phyloP scores from a whole-genome alignment of 1,284 basidiomycete species.

The Malassezia psittaci region DNA sequence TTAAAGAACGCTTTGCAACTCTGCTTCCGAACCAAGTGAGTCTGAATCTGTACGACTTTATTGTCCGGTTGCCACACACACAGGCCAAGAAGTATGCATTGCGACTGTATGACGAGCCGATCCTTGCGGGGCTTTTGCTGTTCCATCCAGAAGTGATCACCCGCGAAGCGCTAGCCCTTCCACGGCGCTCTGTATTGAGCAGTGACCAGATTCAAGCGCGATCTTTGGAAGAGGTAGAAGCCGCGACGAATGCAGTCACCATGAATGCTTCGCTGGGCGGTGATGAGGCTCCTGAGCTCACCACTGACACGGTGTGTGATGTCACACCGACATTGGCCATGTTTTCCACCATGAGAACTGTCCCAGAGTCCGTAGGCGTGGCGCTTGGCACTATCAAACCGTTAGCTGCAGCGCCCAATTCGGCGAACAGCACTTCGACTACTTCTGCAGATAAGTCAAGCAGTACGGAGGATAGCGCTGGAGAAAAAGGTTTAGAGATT shows the following conservation, averaged over 20 bases:
- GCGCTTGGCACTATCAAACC: not conserved
- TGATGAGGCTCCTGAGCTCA: conserved; percentile 29
- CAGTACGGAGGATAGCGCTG: too few relatives aligned
- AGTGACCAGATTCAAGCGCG: not conserved
- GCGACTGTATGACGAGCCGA: conserved; percentile 88
- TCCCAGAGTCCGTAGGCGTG: conserved; percentile 21
- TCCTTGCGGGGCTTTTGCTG: conserved; percentile 80
- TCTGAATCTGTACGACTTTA: conserved; percentile 62
- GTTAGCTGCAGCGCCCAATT: not conserved
- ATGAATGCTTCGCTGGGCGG: conserved; percentile 17
- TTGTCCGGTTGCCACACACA: conserved; percentile 59
- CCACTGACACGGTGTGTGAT: conserved; percentile 22
- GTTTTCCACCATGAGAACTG: conserved; percentile 25
- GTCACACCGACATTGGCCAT: conserved; percentile 36
- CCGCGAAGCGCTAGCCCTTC: conserved; percentile 50
- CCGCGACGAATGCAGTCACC: not conserved
- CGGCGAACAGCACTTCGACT: too few relatives aligned
- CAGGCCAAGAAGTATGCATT: conserved; percentile 78
- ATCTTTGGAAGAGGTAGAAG: conserved; percentile 11
- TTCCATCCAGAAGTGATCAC: conserved; percentile 87
- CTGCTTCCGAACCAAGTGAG: conserved; percentile 43
- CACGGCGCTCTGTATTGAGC: not conserved
- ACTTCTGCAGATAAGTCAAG: too few relatives aligned
- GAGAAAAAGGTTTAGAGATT: not conserved
- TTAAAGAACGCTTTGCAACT: conserved; percentile 41